A percentile compares a stretch with the other conserved stretches of the same genome.
These are phyloP conservation scores for Lepidium aucheri DNA, from an alignment of 345 rosid genomes.

Conservation along the genomic window DNA sequence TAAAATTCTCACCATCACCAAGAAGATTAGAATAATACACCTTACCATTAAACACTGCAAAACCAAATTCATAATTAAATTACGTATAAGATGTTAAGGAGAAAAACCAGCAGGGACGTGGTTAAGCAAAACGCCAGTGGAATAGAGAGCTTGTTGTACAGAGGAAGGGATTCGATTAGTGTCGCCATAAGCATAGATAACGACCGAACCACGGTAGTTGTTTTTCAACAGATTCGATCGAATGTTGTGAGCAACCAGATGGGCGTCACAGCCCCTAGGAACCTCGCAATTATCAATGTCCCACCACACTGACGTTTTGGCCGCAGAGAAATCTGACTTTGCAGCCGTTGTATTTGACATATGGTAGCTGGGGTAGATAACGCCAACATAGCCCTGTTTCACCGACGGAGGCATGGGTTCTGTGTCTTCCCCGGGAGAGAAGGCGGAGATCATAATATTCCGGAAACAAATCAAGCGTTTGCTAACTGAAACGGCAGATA, in stretches of 20 bases:
- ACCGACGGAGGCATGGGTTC: no score
- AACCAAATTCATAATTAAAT: not conserved
- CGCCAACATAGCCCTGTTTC: no score
- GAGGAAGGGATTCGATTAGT: slow-evolving; percentile 36
- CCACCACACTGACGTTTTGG: slow-evolving; percentile 86
- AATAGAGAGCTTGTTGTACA: slow-evolving; percentile 60
- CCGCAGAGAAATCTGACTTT: slow-evolving; percentile 42
- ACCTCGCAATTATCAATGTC: slow-evolving; percentile 73
- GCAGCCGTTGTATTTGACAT: no score
- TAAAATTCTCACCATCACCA: not conserved
- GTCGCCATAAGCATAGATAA: slow-evolving; percentile 78
- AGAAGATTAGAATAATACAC: not conserved
- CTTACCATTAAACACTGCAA: not conserved
- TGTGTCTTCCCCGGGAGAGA: no score
- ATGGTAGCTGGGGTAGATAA: no score
- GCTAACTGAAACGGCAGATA: no score
- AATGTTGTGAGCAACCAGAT: slow-evolving; percentile 54
- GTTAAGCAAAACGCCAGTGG: slow-evolving; percentile 66
- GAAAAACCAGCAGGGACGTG: slow-evolving; percentile 15
- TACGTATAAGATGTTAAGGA: not conserved
- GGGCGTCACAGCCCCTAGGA: slow-evolving; percentile 48
- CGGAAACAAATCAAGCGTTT: no score
- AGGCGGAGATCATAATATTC: no score
- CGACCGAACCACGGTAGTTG: slow-evolving; percentile 56
- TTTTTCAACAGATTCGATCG: slow-evolving; percentile 51